Percentiles rank a stretch among this genome's conserved stretches.
Conservation (phyloP, 257 asterid species). For the Nicotiana paniculata region DNA sequence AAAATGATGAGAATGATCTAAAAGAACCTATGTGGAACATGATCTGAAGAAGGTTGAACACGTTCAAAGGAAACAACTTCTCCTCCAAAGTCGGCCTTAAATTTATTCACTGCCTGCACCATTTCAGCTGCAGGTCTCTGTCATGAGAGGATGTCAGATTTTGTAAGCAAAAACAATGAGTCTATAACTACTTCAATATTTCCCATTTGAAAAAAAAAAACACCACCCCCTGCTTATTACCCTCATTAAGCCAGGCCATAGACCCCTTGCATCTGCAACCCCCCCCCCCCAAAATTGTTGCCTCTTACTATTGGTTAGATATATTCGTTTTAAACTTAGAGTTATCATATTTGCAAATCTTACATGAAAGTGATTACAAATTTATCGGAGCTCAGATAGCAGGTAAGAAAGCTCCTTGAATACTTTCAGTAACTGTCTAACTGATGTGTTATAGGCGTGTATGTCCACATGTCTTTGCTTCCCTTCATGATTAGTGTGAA, state of each 20-base stretch:
- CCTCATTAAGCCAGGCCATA: neutral
- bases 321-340: neutral
- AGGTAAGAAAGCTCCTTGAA: neutral
- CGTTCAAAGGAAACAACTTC: conserved; percentile 78
- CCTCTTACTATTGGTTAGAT: neutral
- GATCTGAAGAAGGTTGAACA: conserved; percentile 91
- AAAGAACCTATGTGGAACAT: conserved; percentile 91
- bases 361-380: neutral
- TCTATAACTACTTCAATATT: neutral
- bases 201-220: neutral
- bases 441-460: neutral
- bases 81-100: conserved; percentile 96
- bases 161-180: neutral
- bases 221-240: neutral
- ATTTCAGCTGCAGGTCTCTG: conserved; percentile 90
- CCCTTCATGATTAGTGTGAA: neutral
- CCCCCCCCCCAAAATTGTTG: neutral
- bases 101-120: conserved; percentile 82
- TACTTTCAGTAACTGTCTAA: neutral
- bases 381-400: neutral
- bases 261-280: neutral
- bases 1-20: neutral
- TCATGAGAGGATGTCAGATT: conserved; percentile 11
- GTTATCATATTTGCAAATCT: neutral
- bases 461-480: neutral